These are phyloP conservation scores for Fusarium aywerte DNA, from an alignment of 2,329 filamentous ascomycete genomes.

Conservation along the genomic window DNA sequence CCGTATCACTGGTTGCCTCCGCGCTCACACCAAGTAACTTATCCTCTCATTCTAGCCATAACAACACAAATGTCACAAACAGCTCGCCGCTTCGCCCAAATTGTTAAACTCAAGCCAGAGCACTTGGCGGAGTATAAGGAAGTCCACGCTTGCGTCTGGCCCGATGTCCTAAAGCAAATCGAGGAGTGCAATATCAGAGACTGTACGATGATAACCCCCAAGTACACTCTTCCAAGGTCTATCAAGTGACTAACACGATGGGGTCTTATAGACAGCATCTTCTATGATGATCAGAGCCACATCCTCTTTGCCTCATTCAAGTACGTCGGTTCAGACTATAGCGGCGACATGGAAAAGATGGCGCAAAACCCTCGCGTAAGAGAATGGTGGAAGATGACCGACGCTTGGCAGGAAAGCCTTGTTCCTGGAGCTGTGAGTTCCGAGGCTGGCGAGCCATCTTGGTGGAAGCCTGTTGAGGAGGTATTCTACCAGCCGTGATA, in stretches of 20 bases:
- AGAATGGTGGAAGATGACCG: constrained; percentile 86
- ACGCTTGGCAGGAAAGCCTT: constrained; percentile 75
- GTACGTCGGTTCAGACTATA: constrained; percentile 78
- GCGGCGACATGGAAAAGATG: constrained; percentile 81
- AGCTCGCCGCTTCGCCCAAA: constrained; percentile 73
- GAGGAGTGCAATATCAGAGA: constrained; percentile 79
- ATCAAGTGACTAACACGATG: neutral
- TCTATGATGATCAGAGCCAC: constrained; percentile 69
- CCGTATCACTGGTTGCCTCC: neutral
- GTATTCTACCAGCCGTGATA: constrained; percentile 69
- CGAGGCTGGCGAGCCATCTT: constrained; percentile 67
- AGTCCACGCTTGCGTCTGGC: constrained; percentile 79
- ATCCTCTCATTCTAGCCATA: neutral
- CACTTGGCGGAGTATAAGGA: constrained; percentile 76
- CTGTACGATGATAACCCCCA: constrained; percentile 58
- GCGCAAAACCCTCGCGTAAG: constrained; percentile 75
- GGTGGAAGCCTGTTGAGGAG: constrained; percentile 77
- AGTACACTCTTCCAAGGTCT: neutral
- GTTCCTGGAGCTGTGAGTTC: constrained; percentile 69
- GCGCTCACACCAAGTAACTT: neutral
- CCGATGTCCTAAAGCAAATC: constrained; percentile 80
- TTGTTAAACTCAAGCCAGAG: constrained; percentile 76
- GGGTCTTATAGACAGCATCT: constrained; percentile 73
- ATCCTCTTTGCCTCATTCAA: constrained; percentile 82
- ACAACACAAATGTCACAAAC: constrained; percentile 47